Conservation (phyloP, 352 stramenopile genomes). For the Globisporangium camurandrum region DNA sequence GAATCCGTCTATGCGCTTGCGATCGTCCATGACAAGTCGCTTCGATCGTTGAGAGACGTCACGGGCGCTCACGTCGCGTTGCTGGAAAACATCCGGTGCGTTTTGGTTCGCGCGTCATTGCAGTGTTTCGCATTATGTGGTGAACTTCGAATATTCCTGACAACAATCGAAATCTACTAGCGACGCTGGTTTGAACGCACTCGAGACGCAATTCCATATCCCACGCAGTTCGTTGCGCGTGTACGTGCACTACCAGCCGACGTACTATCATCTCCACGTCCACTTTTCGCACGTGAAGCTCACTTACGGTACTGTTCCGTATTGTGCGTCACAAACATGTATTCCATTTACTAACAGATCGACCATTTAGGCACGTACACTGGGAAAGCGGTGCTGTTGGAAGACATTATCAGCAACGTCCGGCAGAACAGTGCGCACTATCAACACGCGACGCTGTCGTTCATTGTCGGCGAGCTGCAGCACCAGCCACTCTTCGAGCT, state of each 20-base stretch:
- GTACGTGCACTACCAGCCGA: constrained; percentile 87
- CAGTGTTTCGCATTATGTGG: not conserved
- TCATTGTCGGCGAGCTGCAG: constrained; percentile 70
- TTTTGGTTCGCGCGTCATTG: not conserved
- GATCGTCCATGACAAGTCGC: constrained; percentile 65
- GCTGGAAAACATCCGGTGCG: constrained; percentile 67
- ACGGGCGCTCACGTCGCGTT: constrained; percentile 49
- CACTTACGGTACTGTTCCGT: constrained; percentile 34
- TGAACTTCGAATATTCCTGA: not conserved
- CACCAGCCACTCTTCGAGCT: constrained; percentile 67
- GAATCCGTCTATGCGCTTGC: constrained; percentile 79
- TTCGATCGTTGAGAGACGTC: constrained; percentile 75
- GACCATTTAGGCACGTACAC: constrained; percentile 65
- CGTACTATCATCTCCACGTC: constrained; percentile 86
- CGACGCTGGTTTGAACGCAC: constrained; percentile 42
- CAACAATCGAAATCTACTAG: too few species aligned
- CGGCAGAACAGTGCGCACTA: constrained; percentile 57
- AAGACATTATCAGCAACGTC: constrained; percentile 83
- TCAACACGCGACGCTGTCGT: constrained; percentile 63
- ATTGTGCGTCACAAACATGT: too few species aligned
- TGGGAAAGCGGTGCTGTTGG: constrained; percentile 76
- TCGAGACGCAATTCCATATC: constrained; percentile 56
- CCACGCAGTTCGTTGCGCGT: constrained; percentile 49
- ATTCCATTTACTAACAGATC: too few species aligned
- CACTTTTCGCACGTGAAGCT: constrained; percentile 86